These are phyloP conservation scores for Sugiyamaella neomexicana DNA, from an alignment of 1,139 yeast genomes.

Conservation along the genomic window DNA sequence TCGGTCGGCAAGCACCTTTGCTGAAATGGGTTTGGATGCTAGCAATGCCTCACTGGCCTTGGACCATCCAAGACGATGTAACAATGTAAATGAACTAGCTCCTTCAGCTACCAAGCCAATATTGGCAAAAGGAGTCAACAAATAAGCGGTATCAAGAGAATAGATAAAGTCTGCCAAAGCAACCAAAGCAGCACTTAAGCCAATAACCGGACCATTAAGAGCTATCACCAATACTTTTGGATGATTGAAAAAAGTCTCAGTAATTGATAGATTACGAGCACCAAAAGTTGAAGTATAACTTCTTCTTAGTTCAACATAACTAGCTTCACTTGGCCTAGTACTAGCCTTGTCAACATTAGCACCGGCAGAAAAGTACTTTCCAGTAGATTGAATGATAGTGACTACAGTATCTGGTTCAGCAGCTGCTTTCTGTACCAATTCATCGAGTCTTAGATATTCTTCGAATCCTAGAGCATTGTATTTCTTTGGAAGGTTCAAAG, in stretches of 20 bases:
- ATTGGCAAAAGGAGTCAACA: constrained; percentile 77
- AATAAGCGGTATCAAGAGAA: constrained; percentile 61
- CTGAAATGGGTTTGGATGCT: constrained; percentile 64
- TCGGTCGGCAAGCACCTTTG: constrained; percentile 54
- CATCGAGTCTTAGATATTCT: constrained; percentile 66
- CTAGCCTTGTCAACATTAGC: constrained; percentile 57
- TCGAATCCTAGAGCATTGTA: constrained; percentile 68
- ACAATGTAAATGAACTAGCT: constrained; percentile 67
- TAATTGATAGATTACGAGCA: constrained; percentile 68
- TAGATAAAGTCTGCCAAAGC: constrained; percentile 76
- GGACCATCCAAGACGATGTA: constrained; percentile 71
- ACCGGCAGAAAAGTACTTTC: constrained; percentile 82
- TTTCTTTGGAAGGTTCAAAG: constrained; percentile 60
- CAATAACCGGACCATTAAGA: constrained; percentile 86
- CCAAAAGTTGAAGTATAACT: constrained; percentile 45
- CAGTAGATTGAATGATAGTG: constrained; percentile 70
- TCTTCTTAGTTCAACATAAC: constrained; percentile 25
- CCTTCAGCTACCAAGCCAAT: constrained; percentile 87
- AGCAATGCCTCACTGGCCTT: constrained; percentile 72
- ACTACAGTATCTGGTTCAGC: constrained; percentile 61
- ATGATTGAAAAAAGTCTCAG: constrained; percentile 70
- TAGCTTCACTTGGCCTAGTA: constrained; percentile 22
- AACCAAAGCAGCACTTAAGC: constrained; percentile 72
- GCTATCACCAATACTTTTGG: constrained; percentile 71
- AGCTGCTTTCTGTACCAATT: constrained; percentile 63